These are phyloP conservation scores for Schizophyllum commune DNA, from an alignment of 1,284 basidiomycete species.

Conservation along the genomic window DNA sequence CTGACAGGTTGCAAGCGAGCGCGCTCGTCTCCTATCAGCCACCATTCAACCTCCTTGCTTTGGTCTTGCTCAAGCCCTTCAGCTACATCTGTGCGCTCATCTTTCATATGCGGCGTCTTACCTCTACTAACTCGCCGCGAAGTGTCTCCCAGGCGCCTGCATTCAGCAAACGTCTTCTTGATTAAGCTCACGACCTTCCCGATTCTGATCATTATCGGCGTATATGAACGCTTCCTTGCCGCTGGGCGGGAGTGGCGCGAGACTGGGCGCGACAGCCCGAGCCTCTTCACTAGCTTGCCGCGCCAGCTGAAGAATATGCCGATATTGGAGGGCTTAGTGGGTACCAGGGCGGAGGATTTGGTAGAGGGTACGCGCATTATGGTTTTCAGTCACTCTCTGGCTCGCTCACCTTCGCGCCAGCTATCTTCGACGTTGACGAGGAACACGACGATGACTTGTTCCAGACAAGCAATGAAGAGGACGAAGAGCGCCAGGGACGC, in stretches of 20 bases:
- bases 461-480: constrained; percentile 35
- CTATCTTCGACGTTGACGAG: constrained; percentile 67
- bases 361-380: constrained; percentile 14
- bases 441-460: constrained; percentile 44
- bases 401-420: constrained; percentile 33
- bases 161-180: constrained; percentile 75
- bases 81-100: constrained; percentile 39
- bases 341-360: constrained; percentile 53
- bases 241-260: constrained; percentile 41
- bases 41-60: constrained; percentile 78
- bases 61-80: constrained; percentile 69
- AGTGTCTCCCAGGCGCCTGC: constrained; percentile 64
- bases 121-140: not conserved
- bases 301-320: constrained; percentile 66
- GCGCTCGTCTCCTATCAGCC: constrained; percentile 88
- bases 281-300: constrained; percentile 57
- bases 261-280: constrained; percentile 42
- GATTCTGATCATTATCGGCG: constrained; percentile 65
- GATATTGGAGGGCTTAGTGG: constrained; percentile 63
- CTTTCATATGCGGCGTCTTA: not conserved
- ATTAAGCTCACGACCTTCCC: constrained; percentile 80
- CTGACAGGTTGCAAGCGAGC: constrained; percentile 71
- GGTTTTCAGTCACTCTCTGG: not conserved
- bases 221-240: constrained; percentile 72
- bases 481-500: constrained; percentile 27